These are phyloP conservation scores for Mortierella antarctica DNA, from an alignment of 192 early-diverging fungal genomes.

Conservation along the genomic window DNA sequence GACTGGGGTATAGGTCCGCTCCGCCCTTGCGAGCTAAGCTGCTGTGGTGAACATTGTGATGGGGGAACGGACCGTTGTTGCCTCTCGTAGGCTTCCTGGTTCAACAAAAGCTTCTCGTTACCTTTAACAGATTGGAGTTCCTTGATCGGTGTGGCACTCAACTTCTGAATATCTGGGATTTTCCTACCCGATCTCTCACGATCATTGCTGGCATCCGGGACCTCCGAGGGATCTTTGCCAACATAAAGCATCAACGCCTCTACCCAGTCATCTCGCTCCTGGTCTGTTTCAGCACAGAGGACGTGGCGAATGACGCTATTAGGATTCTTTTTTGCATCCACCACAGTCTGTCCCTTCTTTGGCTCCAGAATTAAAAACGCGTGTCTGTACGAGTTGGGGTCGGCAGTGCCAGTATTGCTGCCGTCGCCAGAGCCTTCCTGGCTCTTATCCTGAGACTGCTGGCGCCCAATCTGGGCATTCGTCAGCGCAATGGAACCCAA, in stretches of 20 bases:
- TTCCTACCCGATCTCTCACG: slow-evolving; percentile 24
- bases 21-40: slow-evolving; percentile 10
- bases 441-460: slow-evolving; percentile 52
- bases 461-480: slow-evolving; percentile 75
- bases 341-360: slow-evolving; percentile 68
- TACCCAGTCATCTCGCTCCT: slow-evolving; percentile 94
- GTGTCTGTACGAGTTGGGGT: slow-evolving; percentile 80
- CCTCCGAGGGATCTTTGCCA: slow-evolving; percentile 24
- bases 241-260: slow-evolving; percentile 69
- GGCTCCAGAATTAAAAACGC: slow-evolving; percentile 91
- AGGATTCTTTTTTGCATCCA: slow-evolving; percentile 44
- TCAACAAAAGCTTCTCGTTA: slow-evolving; percentile 38
- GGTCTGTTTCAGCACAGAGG: slow-evolving; percentile 89
- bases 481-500: slow-evolving; percentile 81
- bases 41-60: slow-evolving; percentile 16
- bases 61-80: slow-evolving; percentile 33
- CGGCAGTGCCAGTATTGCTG: slow-evolving; percentile 36
- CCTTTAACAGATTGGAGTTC: slow-evolving; percentile 40
- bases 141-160: slow-evolving; percentile 46
- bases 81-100: slow-evolving; percentile 38
- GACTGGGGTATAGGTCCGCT: slow-evolving; percentile 24
- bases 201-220: background rate
- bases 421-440: slow-evolving; percentile 21
- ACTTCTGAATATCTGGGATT: slow-evolving; percentile 37
- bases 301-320: slow-evolving; percentile 69